A percentile compares a stretch with the other conserved stretches of the same genome.
These are phyloP conservation scores for Mytilinidion resinicola DNA, from an alignment of 495 filamentous ascomycete species.

Conservation along the genomic window DNA sequence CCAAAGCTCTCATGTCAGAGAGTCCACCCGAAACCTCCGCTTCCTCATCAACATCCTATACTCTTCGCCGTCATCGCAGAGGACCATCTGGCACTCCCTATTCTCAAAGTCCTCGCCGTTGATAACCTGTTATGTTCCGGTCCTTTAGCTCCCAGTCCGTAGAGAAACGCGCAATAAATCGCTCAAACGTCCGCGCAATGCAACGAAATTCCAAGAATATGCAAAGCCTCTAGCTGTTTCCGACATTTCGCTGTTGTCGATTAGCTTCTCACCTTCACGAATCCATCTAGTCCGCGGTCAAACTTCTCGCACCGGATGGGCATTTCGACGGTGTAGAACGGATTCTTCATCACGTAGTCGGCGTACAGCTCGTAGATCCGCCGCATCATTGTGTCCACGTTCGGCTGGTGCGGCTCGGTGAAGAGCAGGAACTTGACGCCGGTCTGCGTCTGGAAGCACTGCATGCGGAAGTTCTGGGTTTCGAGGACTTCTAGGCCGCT, in stretches of 20 bases:
- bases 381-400: conserved; percentile 72
- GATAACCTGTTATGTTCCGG: too few relatives aligned
- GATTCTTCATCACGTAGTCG: conserved; percentile 99
- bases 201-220: not conserved
- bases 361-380: conserved; percentile 91
- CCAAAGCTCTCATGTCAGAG: too few relatives aligned
- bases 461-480: conserved; percentile 82
- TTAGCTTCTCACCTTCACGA: conserved; percentile 48
- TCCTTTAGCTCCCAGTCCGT: too few relatives aligned
- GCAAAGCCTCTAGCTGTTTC: not conserved
- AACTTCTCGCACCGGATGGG: conserved; percentile 91
- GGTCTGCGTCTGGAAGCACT: conserved; percentile 90
- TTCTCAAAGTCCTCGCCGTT: too few relatives aligned
- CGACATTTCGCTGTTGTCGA: not conserved
- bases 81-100: too few relatives aligned
- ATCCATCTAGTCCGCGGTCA: conserved; percentile 72
- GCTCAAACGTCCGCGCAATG: too few relatives aligned
- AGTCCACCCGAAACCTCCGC: too few relatives aligned
- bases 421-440: conserved; percentile 95
- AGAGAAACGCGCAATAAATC: too few relatives aligned
- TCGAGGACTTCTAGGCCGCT: conserved; percentile 87
- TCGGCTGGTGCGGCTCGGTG: conserved; percentile 83
- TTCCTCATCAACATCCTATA: too few relatives aligned
- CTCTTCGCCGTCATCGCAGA: too few relatives aligned
- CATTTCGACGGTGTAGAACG: conserved; percentile 97